Percentiles rank a stretch among this genome's conserved stretches.
These are phyloP conservation scores for Cladosporium sp. DNA, from an alignment of 2,329 filamentous ascomycete genomes.

Conservation along the genomic window DNA sequence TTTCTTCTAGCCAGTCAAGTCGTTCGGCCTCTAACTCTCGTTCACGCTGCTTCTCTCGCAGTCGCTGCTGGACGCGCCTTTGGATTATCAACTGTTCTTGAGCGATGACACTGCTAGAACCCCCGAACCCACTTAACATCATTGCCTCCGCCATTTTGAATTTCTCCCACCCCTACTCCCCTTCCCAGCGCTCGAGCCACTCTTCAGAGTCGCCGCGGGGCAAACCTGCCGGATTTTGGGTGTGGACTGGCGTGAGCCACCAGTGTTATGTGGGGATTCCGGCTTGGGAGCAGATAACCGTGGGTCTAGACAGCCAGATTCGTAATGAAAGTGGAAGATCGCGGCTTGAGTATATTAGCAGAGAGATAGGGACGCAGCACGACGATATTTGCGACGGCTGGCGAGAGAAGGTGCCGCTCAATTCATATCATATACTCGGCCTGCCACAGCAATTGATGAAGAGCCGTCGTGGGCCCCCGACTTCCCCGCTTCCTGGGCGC, in stretches of 20 bases:
- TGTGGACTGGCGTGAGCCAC: background rate
- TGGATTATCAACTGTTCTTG: conserved; percentile 4
- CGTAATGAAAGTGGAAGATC: background rate
- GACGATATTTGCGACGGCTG: background rate
- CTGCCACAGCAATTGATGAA: background rate
- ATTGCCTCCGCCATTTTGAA: conserved; percentile 3
- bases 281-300: background rate
- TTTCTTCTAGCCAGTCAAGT: conserved; percentile 8
- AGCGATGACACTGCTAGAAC: background rate
- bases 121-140: background rate
- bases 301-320: background rate
- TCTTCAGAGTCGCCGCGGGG: background rate
- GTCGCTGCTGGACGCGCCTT: background rate
- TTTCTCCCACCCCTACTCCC: background rate
- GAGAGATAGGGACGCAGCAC: background rate
- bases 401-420: background rate
- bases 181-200: background rate
- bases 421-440: background rate
- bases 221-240: background rate
- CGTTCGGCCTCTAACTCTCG: conserved; percentile 1
- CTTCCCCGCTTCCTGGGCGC: conserved; percentile 1
- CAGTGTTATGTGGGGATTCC: background rate
- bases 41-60: conserved; percentile 5
- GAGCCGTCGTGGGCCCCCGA: background rate
- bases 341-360: background rate